Evolutionary conservation across 2,329 filamentous ascomycete species (phyloP), one percentile per base, ranked within the genome.

Genomic region (Ciborinia camelliae): DNA sequence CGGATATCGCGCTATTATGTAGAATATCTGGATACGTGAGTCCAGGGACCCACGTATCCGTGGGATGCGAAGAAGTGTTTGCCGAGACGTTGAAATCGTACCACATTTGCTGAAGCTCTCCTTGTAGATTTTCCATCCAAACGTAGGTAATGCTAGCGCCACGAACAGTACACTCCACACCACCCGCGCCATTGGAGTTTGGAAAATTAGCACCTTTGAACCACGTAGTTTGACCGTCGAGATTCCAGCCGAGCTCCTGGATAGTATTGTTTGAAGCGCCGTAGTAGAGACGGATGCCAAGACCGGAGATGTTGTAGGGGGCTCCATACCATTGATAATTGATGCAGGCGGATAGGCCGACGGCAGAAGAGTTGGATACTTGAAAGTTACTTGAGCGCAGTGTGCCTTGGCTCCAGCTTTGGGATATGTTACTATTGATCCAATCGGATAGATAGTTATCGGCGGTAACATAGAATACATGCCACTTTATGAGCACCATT

Each of bases 161-260:
- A 12, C 54, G 54, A 23, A 58, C 54, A 5, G 54, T 47, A 47
- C 54, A 58, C 32, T 58, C 41, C 12, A 58, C 54, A 1, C 54
- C 54, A 8, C 39, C 54, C 14, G 26, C 54, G 14, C 41, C 41
- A 14, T 58, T 58, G 8, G 54, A 58, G n/a, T 58, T 58, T 9
- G 39, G 15, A n/a, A 58, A 58, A 58, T 10, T 47, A n/a, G 39
- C 54, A 6, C 37, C 37, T 23, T 35, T 47, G 9, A 47, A 58
- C 54, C 54, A 58, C n/a, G 54, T 47, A 3, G 41, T 47, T 47
- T 58, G 54, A 3, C 54, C 54, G n/a, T 58, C 54, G n/a, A 58
- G 54, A 30, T 58, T 45, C 54, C 53, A 58, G n/a, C 54, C 54
- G 15, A 45, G 54, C 10, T 58, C 54, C 15, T 58, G 54, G 14